Base-by-base conservation (phyloP, 2,329 filamentous ascomycete genomes). In the Phyllachora maydis region DNA sequence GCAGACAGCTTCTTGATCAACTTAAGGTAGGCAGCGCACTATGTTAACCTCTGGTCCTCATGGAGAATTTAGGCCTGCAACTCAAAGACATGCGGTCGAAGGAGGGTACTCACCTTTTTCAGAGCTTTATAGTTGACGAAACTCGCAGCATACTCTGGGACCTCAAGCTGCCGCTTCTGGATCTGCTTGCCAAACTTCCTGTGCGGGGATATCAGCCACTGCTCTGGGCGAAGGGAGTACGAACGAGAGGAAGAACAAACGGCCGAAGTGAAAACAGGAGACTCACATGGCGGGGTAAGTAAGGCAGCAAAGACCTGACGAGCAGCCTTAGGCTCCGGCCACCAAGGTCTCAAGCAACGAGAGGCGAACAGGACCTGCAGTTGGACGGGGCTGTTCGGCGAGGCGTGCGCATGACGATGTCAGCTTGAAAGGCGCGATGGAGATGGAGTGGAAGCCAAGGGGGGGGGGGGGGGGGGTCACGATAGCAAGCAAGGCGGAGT, bases 141-240 rank as follows among this genome's bases (percentile, higher is more conserved):
- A 52, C 83, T 93, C 34, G 85, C 82, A 31, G 88, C 85, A 73
- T 98, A 98, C 65, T 98, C 88, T 30, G 88, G 88, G 30, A 98
- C 83, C 49, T 98, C 88, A 42, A 98, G 78, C 64, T 98, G 88
- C 47, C 83, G 75, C 60, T 92, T 92, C 59, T 95, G 88, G 37
- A 98, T 92, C 48, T 93, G 81, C 61, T 98, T 98, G 50, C 88
- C 88, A 59, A 98, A 98, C 67, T 98, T 98, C 88, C 85, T 98
- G 41, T n/a, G 24, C 32, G 28, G 24, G 11, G 27, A 28, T 21
- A 26, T 43, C 32, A 42, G 38, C 25, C 20, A 12, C 13, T 14
- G 4, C n/a, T 11, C 10, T 23, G 10, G 11, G 19, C 19, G 20
- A 27, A 11, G n/a, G 21, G 14, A 16, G n/a, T 18, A 15, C 6